Conservation (phyloP, 2,329 filamentous ascomycete species). For the Aspergillus glaucus region DNA sequence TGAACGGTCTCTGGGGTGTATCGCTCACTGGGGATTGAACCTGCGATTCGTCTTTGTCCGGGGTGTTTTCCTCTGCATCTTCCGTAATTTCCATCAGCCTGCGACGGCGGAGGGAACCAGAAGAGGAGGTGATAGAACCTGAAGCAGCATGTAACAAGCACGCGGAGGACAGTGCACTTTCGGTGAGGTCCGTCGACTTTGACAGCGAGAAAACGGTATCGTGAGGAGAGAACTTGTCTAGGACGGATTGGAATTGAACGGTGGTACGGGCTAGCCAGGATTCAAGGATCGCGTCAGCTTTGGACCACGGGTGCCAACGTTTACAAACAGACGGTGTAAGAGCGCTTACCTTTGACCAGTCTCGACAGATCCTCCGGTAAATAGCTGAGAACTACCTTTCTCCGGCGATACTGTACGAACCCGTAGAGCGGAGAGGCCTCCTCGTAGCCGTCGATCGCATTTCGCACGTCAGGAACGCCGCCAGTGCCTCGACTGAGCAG, state of each 20-base stretch:
- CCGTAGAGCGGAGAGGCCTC: conserved; percentile 87
- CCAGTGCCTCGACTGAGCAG: conserved; percentile 70
- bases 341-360: conserved; percentile 73
- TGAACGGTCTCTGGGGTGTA: conserved; percentile 20
- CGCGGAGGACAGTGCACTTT: conserved; percentile 78
- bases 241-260: conserved; percentile 58
- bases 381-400: conserved; percentile 89
- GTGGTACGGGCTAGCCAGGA: conserved; percentile 65
- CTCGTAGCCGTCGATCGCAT: conserved; percentile 68
- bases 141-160: conserved; percentile 86
- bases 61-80: conserved; percentile 72
- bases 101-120: conserved; percentile 68
- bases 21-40: conserved; percentile 14
- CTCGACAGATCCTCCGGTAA: conserved; percentile 85
- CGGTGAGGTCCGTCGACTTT: conserved; percentile 70
- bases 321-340: not conserved
- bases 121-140: conserved; percentile 77
- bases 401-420: conserved; percentile 79
- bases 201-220: conserved; percentile 77
- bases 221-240: conserved; percentile 70
- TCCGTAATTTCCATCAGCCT: conserved; percentile 91
- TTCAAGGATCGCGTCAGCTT: conserved; percentile 7
- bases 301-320: not conserved
- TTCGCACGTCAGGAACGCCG: conserved; percentile 77
- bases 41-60: conserved; percentile 48